Conservation (phyloP, 2,329 filamentous ascomycete species). For the Zalaria sp. region DNA sequence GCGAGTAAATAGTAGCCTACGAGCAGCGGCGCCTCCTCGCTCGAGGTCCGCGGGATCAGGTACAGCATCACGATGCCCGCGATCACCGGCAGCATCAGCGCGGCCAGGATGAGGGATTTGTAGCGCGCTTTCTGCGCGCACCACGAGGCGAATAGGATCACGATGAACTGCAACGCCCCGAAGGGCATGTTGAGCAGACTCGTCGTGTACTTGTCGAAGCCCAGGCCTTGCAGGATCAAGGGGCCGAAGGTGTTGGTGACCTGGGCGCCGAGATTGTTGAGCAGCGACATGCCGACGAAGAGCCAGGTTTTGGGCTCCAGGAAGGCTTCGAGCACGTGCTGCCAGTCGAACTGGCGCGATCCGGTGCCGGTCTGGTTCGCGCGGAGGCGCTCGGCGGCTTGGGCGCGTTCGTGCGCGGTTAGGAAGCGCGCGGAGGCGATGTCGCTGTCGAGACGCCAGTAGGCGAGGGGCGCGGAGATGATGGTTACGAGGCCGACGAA, state of each 20-base stretch:
- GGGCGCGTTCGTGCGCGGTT: conserved; percentile 34
- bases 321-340: conserved; percentile 43
- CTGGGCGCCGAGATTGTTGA: conserved; percentile 41
- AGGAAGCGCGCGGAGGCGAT: conserved; percentile 38
- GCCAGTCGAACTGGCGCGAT: conserved; percentile 40
- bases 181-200: conserved; percentile 41
- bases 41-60: conserved; percentile 31
- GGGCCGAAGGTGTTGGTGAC: conserved; percentile 46
- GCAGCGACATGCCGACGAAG: conserved; percentile 37
- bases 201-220: conserved; percentile 39
- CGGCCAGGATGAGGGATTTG: conserved; percentile 42
- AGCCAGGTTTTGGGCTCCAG: conserved; percentile 45
- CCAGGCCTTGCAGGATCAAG: conserved; percentile 43
- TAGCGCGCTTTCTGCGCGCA: conserved; percentile 41
- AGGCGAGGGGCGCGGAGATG: conserved; percentile 41
- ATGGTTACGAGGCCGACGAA: conserved; percentile 49
- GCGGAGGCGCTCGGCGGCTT: conserved; percentile 40
- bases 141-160: conserved; percentile 39
- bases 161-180: conserved; percentile 34
- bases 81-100: conserved; percentile 45
- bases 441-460: conserved; percentile 46
- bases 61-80: conserved; percentile 46
- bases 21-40: conserved; percentile 35
- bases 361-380: conserved; percentile 43
- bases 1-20: conserved; percentile 51